Percentiles rank a stretch among this genome's conserved stretches.
Evolutionary conservation across 1,284 basidiomycete species (phyloP).

Genomic region (Pseudozyma thailandica): DNA sequence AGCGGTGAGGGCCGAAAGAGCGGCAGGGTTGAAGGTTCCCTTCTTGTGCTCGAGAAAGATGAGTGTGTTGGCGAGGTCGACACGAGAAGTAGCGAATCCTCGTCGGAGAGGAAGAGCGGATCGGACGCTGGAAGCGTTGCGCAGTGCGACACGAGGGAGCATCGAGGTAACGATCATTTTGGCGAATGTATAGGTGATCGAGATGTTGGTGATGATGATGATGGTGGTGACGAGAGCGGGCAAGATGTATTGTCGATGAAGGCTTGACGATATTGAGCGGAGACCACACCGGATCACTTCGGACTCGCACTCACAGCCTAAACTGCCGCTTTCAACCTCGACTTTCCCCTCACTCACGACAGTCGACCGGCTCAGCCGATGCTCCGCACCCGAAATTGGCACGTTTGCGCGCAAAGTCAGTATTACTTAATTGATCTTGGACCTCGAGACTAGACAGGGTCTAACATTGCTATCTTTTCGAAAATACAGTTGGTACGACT

Average conservation of each 20-base stretch:
- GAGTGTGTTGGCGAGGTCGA: conserved; percentile 72
- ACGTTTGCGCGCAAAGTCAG: conserved; percentile 10
- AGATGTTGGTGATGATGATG: conserved; percentile 8
- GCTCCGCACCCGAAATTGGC: conserved; percentile 17
- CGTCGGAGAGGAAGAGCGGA: conserved; percentile 37
- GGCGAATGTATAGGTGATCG: not conserved
- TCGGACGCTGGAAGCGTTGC: conserved; percentile 11
- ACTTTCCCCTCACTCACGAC: not conserved
- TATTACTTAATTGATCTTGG: conserved; percentile 18
- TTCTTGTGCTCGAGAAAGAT: conserved; percentile 88
- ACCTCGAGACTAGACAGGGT: too few relatives aligned
- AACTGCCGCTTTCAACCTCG: conserved; percentile 19
- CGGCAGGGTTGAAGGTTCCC: conserved; percentile 82
- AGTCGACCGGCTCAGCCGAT: conserved; percentile 33
- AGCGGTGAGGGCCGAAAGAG: conserved; percentile 89
- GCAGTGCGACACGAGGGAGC: conserved; percentile 34
- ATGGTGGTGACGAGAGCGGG: not conserved
- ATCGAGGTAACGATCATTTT: conserved; percentile 51
- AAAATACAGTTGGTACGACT: not conserved
- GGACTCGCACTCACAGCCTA: not conserved
- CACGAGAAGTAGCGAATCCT: conserved; percentile 57
- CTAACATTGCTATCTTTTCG: not conserved
- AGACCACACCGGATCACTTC: conserved; percentile 27
- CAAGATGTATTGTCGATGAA: not conserved
- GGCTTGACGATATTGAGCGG: too few relatives aligned